These are phyloP conservation scores for Apiospora koreana DNA, from an alignment of 2,329 filamentous ascomycete species.

Conservation along the genomic window DNA sequence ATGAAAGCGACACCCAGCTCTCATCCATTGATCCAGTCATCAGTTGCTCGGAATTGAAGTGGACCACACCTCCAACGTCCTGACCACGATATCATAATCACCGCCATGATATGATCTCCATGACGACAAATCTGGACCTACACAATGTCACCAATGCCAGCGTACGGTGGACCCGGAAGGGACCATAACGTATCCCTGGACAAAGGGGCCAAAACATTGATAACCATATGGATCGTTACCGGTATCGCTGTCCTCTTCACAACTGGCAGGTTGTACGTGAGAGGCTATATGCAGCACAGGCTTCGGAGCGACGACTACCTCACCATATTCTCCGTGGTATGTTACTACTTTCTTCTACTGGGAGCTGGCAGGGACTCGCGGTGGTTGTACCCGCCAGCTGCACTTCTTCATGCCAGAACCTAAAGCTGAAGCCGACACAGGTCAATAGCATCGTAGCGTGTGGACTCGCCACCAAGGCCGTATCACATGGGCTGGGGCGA, in stretches of 20 bases:
- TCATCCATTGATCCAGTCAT: too few relatives aligned
- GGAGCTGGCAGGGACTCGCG: not conserved
- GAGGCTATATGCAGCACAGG: conserved; percentile 30
- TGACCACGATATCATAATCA: not conserved
- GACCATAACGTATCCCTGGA: not conserved
- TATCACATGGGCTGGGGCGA: not conserved
- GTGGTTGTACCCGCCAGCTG: not conserved
- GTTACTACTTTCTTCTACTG: not conserved
- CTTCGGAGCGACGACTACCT: conserved; percentile 40
- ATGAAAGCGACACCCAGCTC: not conserved
- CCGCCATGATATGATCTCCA: too few relatives aligned
- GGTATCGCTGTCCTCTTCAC: conserved; percentile 31
- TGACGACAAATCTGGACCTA: not conserved
- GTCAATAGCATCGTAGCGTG: not conserved
- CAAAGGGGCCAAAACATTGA: conserved; percentile 33
- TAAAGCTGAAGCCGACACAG: not conserved
- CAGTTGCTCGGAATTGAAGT: not conserved
- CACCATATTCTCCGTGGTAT: conserved; percentile 35
- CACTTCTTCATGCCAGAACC: not conserved
- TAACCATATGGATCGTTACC: conserved; percentile 31
- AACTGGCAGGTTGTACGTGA: conserved; percentile 31
- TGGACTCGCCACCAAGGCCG: not conserved
- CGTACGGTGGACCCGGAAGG: not conserved
- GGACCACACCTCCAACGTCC: not conserved
- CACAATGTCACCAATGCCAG: not conserved